Base-by-base conservation (phyloP, 2,329 filamentous ascomycete genomes). In the Diplodia mutila region DNA sequence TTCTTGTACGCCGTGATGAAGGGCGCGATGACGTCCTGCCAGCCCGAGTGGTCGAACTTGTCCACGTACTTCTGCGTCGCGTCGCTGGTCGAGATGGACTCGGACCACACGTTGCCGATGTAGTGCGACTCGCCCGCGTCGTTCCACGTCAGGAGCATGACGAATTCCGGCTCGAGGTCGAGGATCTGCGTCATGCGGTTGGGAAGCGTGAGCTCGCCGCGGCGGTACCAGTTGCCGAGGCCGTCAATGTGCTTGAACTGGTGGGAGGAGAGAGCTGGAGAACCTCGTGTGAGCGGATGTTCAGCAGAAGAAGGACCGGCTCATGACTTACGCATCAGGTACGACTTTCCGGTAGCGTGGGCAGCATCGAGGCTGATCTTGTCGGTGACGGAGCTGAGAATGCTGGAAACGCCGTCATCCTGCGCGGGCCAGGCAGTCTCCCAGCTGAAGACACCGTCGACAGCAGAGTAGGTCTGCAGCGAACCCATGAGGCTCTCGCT, bases 91-190 rank as follows among this genome's bases (percentile, higher is more conserved):
- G 75, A 72, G 14, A 69, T 71, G 0, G 75, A 72, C 46, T 80
- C 78, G 1, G 69, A 66, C 77, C 79, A 81, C 9, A 76, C 65
- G n/a, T 79, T 77, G 1, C 79, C 80, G 68, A 81, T 77, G 65
- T 81, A 80, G 69, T 80, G 79, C 9, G 71, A 71, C 65, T 81
- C 79, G 2, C 78, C 78, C 0, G 74, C 77, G 59, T 81, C 80
- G 61, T 81, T 81, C 79, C 79, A 81, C 14, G 77, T 80, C 55
- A 79, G 78, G 6, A 80, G 71, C 69, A 81, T 75, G 16, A 80
- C 69, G 66, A 80, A 78, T 54, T 80, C 76, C 3, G 79, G 78
- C 51, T 76, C 72, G 7, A 80, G 39, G 12, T 66, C 42, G 2
- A 81, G 72, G 11, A 76, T 73, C 67, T 71, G 73, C 52, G 54